A percentile compares a stretch with the other conserved stretches of the same genome.
phyloP scores from a whole-genome alignment of 2,329 filamentous ascomycete genomes.

The Diaporthe capsici region DNA sequence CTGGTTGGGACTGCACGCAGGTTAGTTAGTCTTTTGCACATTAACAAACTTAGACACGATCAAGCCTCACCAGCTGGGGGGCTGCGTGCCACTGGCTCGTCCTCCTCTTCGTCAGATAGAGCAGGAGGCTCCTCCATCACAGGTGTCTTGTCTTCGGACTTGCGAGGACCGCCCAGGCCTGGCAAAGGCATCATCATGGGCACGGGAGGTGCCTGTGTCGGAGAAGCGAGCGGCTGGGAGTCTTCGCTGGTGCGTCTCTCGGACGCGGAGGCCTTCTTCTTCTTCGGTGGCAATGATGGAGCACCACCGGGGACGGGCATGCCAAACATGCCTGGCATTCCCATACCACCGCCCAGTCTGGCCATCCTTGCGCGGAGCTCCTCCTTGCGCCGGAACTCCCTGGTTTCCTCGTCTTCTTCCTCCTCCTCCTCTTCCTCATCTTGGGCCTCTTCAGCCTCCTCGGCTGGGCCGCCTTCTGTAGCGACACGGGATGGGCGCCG shows the following conservation, averaged over 20 bases:
- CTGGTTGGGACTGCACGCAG: constrained; percentile 48
- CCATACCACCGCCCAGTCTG: constrained; percentile 98
- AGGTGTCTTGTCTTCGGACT: constrained; percentile 56
- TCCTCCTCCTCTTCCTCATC: constrained; percentile 76
- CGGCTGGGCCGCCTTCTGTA: constrained; percentile 51
- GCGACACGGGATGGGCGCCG: constrained; percentile 56
- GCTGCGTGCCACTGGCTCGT: constrained; percentile 51
- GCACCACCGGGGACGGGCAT: constrained; percentile 71
- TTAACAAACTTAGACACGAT: constrained; percentile 43
- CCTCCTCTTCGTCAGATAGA: constrained; percentile 49
- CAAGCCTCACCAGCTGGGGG: constrained; percentile 45
- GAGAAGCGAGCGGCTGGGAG: constrained; percentile 59
- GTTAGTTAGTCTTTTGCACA: constrained; percentile 43
- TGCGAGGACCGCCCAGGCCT: constrained; percentile 75
- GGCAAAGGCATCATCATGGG: constrained; percentile 76
- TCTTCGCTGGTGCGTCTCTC: constrained; percentile 61
- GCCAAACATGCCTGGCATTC: constrained; percentile 95
- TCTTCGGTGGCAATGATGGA: constrained; percentile 63
- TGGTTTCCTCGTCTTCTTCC: constrained; percentile 88
- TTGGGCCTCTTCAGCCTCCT: constrained; percentile 58
- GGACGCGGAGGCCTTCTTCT: constrained; percentile 65
- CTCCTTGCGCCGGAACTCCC: constrained; percentile 86
- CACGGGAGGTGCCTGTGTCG: constrained; percentile 66
- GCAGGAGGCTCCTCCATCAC: constrained; percentile 62
- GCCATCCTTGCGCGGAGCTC: constrained; percentile 96